phyloP scores from a whole-genome alignment of 495 filamentous ascomycete genomes.

The Lophiostoma macrostomum region DNA sequence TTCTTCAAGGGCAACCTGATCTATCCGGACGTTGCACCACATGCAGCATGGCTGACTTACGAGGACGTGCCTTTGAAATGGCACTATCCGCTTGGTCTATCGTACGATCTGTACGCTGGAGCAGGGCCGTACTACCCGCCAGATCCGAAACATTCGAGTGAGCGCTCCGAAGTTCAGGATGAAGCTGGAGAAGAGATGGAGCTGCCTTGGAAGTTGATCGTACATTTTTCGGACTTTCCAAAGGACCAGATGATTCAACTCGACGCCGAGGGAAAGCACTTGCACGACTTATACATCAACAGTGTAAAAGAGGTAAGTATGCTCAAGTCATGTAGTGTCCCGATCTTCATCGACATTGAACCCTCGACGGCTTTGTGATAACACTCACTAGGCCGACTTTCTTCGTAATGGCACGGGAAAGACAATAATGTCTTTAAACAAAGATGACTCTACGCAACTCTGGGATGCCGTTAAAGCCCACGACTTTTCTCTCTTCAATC shows the following conservation, averaged over 20 bases:
- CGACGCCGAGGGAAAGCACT: conserved; percentile 57
- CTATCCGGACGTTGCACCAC: conserved; percentile 52
- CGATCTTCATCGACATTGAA: neutral
- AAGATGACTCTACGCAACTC: conserved; percentile 78
- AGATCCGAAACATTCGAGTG: neutral
- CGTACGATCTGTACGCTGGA: conserved; percentile 83
- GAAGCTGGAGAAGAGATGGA: conserved; percentile 31
- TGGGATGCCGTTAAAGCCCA: conserved; percentile 84
- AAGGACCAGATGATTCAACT: conserved; percentile 62
- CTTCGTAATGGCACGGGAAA: conserved; percentile 87
- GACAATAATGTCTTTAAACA: conserved; percentile 86
- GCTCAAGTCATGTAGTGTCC: neutral
- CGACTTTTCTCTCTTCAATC: conserved; percentile 67
- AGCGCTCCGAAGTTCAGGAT: neutral
- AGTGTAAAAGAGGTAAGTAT: conserved; percentile 74
- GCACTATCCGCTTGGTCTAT: conserved; percentile 81
- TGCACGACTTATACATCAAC: conserved; percentile 87
- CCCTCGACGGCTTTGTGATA: neutral
- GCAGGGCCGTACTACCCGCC: conserved; percentile 50
- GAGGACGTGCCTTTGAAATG: conserved; percentile 80
- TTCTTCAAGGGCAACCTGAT: conserved; percentile 79
- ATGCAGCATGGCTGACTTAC: conserved; percentile 69
- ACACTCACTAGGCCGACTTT: conserved; percentile 68
- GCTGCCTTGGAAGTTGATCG: conserved; percentile 71
- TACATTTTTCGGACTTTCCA: conserved; percentile 75